Evolutionary conservation across 2,329 filamentous ascomycete genomes (phyloP).

Genomic region (Colletotrichum horii): DNA sequence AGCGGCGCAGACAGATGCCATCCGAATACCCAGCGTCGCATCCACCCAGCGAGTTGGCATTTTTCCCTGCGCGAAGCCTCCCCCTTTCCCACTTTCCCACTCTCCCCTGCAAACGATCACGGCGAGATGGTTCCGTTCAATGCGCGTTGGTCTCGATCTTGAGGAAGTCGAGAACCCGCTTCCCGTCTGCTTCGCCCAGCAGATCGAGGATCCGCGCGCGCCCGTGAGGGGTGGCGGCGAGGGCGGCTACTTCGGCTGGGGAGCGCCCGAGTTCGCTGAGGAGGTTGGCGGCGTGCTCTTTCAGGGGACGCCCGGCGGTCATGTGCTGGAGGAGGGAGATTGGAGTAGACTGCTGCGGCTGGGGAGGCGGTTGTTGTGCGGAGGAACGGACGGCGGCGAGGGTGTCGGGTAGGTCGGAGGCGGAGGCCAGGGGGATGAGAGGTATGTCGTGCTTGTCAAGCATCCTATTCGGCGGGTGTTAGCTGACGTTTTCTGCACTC

Average conservation of each 20-base stretch:
- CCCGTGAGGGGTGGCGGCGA: slow-evolving; percentile 21
- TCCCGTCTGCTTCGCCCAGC: slow-evolving; percentile 34
- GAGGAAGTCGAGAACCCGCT: slow-evolving; percentile 34
- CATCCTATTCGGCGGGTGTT: slow-evolving; percentile 30
- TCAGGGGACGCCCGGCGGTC: slow-evolving; percentile 29
- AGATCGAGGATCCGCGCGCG: slow-evolving; percentile 26
- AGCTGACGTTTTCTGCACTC: background rate
- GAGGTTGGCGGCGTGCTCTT: slow-evolving; percentile 28
- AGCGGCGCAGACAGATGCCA: background rate
- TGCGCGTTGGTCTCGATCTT: slow-evolving; percentile 18
- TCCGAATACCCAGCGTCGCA: background rate
- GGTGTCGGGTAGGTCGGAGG: slow-evolving; percentile 37
- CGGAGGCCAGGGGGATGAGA: slow-evolving; percentile 46
- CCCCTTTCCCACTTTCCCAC: background rate
- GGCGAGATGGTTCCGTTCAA: background rate
- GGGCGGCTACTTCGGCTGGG: slow-evolving; percentile 31
- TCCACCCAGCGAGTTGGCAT: background rate
- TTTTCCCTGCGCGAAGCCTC: background rate
- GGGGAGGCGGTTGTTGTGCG: background rate
- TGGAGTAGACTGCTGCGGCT: background rate
- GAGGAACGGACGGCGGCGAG: slow-evolving; percentile 41
- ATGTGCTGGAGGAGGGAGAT: background rate
- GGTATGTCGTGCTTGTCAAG: slow-evolving; percentile 38
- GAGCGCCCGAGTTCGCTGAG: slow-evolving; percentile 31
- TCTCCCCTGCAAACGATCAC: background rate